These are phyloP conservation scores for Asterophora parasitica DNA, from an alignment of 768 basidiomycete species.

Conservation along the genomic window DNA sequence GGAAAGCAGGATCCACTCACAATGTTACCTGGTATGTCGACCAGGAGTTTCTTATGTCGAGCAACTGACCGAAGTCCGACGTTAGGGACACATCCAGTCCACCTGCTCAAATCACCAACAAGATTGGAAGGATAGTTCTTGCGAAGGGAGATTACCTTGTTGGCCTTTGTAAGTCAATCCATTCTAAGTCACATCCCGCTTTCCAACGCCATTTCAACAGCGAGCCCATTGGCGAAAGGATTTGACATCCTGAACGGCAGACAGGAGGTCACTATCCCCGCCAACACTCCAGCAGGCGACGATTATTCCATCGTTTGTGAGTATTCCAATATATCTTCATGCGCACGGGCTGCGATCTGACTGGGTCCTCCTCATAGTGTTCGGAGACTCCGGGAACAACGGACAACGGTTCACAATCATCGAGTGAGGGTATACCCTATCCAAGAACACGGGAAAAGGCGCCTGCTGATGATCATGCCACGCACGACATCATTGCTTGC, in stretches of 20 bases:
- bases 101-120: slow-evolving; percentile 46
- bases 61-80: neutral
- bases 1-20: slow-evolving; percentile 35
- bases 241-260: slow-evolving; percentile 36
- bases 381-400: slow-evolving; percentile 32
- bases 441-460: slow-evolving; percentile 8
- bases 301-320: slow-evolving; percentile 37
- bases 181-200: neutral
- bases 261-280: slow-evolving; percentile 30
- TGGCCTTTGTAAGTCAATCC: slow-evolving; percentile 22
- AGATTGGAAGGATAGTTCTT: slow-evolving; percentile 36
- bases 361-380: slow-evolving; percentile 19
- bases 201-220: slow-evolving; percentile 16
- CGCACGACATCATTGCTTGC: slow-evolving; percentile 13
- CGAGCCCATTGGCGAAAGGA: slow-evolving; percentile 25
- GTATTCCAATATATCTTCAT: slow-evolving; percentile 15
- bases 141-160: slow-evolving; percentile 28
- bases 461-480: slow-evolving; percentile 5
- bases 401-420: slow-evolving; percentile 42
- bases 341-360: neutral
- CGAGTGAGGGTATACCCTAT: slow-evolving; percentile 18
- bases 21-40: slow-evolving; percentile 41
- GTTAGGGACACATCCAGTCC: slow-evolving; percentile 34
- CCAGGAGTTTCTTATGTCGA: neutral
- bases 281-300: slow-evolving; percentile 23